phyloP scores from a whole-genome alignment of 352 stramenopile genomes.

The Pythium utonaiense region DNA sequence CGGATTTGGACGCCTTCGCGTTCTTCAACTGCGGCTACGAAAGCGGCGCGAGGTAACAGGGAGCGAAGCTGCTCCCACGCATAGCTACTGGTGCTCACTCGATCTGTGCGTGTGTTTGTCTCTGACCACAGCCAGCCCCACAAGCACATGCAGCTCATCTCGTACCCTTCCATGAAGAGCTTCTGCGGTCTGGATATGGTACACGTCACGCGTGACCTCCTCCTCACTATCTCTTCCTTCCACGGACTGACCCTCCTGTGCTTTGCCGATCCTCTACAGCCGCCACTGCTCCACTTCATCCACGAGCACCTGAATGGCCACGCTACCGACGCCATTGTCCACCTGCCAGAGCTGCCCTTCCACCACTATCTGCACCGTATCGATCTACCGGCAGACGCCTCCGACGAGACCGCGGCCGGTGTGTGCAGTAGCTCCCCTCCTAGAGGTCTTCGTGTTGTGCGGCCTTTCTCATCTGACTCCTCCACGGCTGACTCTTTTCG shows the following conservation, averaged over 20 bases:
- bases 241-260: constrained; percentile 5
- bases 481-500: background rate
- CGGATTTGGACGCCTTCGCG: constrained; percentile 61
- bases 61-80: background rate
- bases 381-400: constrained; percentile 27
- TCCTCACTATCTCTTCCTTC: background rate
- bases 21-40: constrained; percentile 87
- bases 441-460: background rate
- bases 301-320: constrained; percentile 40
- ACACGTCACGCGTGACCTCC: background rate
- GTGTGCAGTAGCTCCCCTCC: background rate
- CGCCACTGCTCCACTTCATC: constrained; percentile 73
- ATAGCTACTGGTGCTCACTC: background rate
- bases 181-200: constrained; percentile 65
- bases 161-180: constrained; percentile 62
- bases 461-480: background rate
- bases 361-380: constrained; percentile 71
- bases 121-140: constrained; percentile 56
- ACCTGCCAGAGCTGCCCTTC: constrained; percentile 66
- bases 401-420: constrained; percentile 48
- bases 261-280: constrained; percentile 31
- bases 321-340: constrained; percentile 35
- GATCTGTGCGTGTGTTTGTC: no score
- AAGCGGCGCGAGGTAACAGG: constrained; percentile 62
- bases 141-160: constrained; percentile 88